Evolutionary conservation across 2,329 filamentous ascomycete species (phyloP), one percentile per base, ranked within the genome.

Genomic region (Pseudocercospora musae): DNA sequence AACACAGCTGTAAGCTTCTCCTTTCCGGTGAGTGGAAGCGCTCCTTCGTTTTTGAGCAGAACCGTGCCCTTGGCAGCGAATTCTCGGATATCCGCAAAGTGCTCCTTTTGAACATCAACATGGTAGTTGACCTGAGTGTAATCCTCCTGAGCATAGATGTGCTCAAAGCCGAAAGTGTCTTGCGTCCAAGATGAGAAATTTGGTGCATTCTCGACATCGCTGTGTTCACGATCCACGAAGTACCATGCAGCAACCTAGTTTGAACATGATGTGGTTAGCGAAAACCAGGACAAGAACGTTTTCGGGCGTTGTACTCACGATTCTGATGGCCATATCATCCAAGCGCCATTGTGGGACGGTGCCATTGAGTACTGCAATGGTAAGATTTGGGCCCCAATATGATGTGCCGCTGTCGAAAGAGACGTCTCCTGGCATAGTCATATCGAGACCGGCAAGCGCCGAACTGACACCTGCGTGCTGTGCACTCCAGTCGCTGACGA

Each of bases 131-230:
- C 83, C 68, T 89, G 83, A 58, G 86, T 83, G 68, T 84, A 85
- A 55, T 85, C 85, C 62, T 87, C 81, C 23, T 84, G 77, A 11
- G 85, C 89, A 9, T 83, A 84, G 56, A 77, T 81, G 73, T 96
- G 88, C 54, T 86, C 72, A 62, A 85, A 89, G 48, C 89, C 90
- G 68, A 85, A 89, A 0, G 90, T 93, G 69, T 94, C 87, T 1
- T 81, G 78, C 0, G 89, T 91, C 94, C 94, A 98, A 4, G 92
- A 92, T 70, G 89, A 89, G 78, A 97, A 96, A 82, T 93, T 98
- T 8, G 73, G 74, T 18, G 71, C 70, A 76, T 90, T 87, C 1
- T 82, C 81, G 23, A 81, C 78, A 42, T 78, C 74, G 66, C 75
- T 70, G 46, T 74, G 74, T 60, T 85, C 83, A 58, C 85, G 84